phyloP scores from a whole-genome alignment of 306 rosid genomes.

The Parietaria judaica region DNA sequence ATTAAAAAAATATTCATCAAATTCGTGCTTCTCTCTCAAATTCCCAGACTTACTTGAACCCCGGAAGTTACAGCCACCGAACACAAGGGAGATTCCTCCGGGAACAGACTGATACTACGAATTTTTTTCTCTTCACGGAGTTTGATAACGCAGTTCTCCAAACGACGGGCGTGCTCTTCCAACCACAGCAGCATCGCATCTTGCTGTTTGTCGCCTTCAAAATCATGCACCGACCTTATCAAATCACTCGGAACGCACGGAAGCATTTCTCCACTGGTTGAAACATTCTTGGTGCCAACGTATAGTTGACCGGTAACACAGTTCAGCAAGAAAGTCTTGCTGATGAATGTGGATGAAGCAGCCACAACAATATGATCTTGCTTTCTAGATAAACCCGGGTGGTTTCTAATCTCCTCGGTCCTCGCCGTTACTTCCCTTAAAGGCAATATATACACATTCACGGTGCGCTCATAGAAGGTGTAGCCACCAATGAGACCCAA shows the following conservation, averaged over 20 bases:
- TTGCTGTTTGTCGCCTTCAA: conserved; percentile 37
- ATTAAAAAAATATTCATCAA: too few relatives aligned
- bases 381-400: conserved; percentile 28
- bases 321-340: conserved; percentile 65
- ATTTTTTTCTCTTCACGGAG: conserved; percentile 32
- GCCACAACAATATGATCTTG: conserved; percentile 59
- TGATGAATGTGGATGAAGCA: conserved; percentile 31
- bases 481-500: conserved; percentile 90
- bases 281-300: conserved; percentile 59
- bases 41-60: conserved; percentile 46
- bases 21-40: too few relatives aligned
- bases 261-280: conserved; percentile 46
- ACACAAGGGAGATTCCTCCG: conserved; percentile 69
- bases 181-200: conserved; percentile 89
- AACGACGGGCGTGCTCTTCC: conserved; percentile 78
- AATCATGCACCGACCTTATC: conserved; percentile 38
- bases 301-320: conserved; percentile 60
- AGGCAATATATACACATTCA: conserved; percentile 66
- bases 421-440: conserved; percentile 32
- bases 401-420: conserved; percentile 26
- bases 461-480: conserved; percentile 40
- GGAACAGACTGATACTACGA: conserved; percentile 59
- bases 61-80: conserved; percentile 68
- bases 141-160: conserved; percentile 62
- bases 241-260: conserved; percentile 67